Evolutionary conservation across 192 early-diverging fungal genomes (phyloP).

Genomic region (Cetraspora pellucida): DNA sequence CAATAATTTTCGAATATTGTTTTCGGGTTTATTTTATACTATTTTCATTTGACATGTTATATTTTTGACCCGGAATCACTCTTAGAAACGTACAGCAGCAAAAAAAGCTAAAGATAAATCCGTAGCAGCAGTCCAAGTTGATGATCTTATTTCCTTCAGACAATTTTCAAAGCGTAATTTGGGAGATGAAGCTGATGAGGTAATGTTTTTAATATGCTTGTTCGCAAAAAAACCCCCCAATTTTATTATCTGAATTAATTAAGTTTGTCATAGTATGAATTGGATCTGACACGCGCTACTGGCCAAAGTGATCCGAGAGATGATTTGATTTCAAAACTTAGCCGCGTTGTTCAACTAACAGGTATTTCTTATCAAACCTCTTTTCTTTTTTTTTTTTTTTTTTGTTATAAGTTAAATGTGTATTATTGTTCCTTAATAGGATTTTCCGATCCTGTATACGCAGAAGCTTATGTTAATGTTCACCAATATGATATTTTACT

Average conservation of each 20-base stretch:
- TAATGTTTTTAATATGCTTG: slow-evolving; percentile 20
- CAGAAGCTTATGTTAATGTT: slow-evolving; percentile 96
- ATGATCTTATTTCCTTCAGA: slow-evolving; percentile 88
- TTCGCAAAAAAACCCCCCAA: not conserved
- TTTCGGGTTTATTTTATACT: not conserved
- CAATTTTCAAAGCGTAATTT: slow-evolving; percentile 77
- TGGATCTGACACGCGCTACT: slow-evolving; percentile 89
- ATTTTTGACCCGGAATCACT: not conserved
- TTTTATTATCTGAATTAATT: slow-evolving; percentile 13
- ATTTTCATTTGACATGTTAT: not conserved
- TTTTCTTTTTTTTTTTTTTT: not conserved
- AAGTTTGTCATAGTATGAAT: slow-evolving; percentile 62
- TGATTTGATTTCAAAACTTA: slow-evolving; percentile 88
- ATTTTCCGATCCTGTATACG: slow-evolving; percentile 98
- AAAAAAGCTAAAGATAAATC: slow-evolving; percentile 70
- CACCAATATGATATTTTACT: slow-evolving; percentile 97
- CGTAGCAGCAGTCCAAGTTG: slow-evolving; percentile 72
- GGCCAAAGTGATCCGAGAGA: slow-evolving; percentile 70
- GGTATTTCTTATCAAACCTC: slow-evolving; percentile 45
- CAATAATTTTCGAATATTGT: not conserved
- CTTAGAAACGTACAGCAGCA: slow-evolving; percentile 56
- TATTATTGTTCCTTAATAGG: slow-evolving; percentile 13
- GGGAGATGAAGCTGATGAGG: slow-evolving; percentile 67
- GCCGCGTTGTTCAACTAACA: slow-evolving; percentile 93
- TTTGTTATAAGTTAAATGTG: not conserved